Evolutionary conservation across 2,329 filamentous ascomycete species (phyloP), one percentile per base, ranked within the genome.

Genomic region (Myotisia sp.): DNA sequence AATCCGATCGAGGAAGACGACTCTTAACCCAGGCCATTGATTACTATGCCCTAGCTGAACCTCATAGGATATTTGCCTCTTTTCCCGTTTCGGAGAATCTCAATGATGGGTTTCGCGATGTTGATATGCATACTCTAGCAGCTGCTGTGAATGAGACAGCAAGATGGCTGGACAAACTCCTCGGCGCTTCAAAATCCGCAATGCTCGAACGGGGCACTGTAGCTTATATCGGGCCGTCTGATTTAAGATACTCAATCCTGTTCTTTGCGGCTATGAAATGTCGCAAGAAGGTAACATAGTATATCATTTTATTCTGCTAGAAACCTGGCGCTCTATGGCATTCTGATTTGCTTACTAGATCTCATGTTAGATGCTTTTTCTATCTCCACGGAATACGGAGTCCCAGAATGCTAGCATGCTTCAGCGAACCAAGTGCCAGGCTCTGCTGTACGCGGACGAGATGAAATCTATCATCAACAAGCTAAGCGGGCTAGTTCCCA

Each of bases 261-360:
- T 29, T 32, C 22, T 32, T 32, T 12, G 17, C 29, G 16, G n/a
- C n/a, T n/a, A 32, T 20, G 4, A 32, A 32, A 32, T 32, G 29
- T 19, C 29, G 17, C 12, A 17, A 14, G 8, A 32, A 32, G 29
- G 29, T 29, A 29, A 9, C 10, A 10, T 10, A 29, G 10, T 29
- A 14, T 13, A 6, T 14, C 9, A 29, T 29, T 14, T 10, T 6
- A 10, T 6, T 14, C 14, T 14, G 12, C 16, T 12, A 2, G 8
- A 9, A 24, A 3, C 22, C 22, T 24, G 22, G 27, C 18, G 23
- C 10, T 29, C 5, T 9, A 12, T 29, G 10, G 18, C 12, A 14
- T 29, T 14, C 7, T 29, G 7, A 29, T 14, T 29, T 5, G 18
- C 27, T 29, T 6, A 5, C 27, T 29, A 2, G 5, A 16, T 6